Conservation (phyloP, 129 eudicot species). For the Cynara cardunculus region DNA sequence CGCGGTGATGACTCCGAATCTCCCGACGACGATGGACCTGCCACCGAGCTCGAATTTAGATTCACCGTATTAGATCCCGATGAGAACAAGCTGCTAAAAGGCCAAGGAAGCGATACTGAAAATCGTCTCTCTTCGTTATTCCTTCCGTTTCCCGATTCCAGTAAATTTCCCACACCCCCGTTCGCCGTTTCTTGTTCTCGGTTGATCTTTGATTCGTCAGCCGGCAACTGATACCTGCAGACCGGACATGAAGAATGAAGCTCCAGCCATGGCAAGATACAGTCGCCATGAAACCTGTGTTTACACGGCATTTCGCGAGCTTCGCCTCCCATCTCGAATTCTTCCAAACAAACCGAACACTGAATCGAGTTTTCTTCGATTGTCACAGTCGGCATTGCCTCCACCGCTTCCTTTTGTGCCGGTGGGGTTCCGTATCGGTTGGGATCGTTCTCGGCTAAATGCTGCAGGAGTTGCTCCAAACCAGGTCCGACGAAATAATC, state of each 20-base stretch:
- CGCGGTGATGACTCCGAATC: conserved; percentile 31
- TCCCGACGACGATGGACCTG: conserved; percentile 22
- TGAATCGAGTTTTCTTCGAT: conserved; percentile 42
- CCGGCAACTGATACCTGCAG: conserved; percentile 76
- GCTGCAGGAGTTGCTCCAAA: conserved; percentile 64
- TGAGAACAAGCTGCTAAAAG: conserved; percentile 56
- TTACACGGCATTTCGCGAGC: conserved; percentile 86
- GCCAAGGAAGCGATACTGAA: conserved; percentile 55
- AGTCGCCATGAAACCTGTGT: conserved; percentile 67
- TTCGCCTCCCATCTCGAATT: conserved; percentile 55
- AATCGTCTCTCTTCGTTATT: conserved; percentile 44
- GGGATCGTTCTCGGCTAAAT: conserved; percentile 82
- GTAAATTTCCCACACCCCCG: neutral
- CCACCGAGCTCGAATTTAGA: conserved; percentile 17
- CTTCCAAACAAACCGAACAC: conserved; percentile 87
- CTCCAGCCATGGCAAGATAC: conserved; percentile 90
- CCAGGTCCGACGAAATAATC: conserved; percentile 79
- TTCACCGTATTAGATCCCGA: conserved; percentile 20
- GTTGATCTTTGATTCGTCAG: conserved; percentile 59
- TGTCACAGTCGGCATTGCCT: conserved; percentile 61
- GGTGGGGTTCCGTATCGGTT: conserved; percentile 90
- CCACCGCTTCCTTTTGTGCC: conserved; percentile 66
- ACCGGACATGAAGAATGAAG: conserved; percentile 87
- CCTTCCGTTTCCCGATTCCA: conserved; percentile 27
- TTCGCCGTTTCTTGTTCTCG: conserved; percentile 24